phyloP scores from a whole-genome alignment of 2,329 filamentous ascomycete genomes.

The Metarhizium album region DNA sequence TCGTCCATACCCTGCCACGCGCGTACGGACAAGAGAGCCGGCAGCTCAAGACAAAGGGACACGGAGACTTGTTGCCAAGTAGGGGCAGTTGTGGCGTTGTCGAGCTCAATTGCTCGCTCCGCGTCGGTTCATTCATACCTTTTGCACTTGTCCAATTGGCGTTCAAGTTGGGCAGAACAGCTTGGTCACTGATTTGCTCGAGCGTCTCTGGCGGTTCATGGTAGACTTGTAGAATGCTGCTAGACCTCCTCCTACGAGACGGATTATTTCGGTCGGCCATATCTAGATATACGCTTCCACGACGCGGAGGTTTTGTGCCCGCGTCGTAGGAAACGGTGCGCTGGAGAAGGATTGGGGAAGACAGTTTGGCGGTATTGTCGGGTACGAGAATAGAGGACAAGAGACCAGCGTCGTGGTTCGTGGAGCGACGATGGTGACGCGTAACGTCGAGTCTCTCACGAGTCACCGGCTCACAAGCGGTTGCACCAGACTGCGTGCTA shows the following conservation, averaged over 20 bases:
- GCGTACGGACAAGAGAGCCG: background rate
- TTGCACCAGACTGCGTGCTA: background rate
- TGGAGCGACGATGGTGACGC: constrained; percentile 5
- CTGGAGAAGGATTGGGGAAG: constrained; percentile 76
- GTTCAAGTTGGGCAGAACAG: constrained; percentile 87
- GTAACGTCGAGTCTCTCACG: constrained; percentile 2
- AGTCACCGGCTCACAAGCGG: background rate
- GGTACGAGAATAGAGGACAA: constrained; percentile 10
- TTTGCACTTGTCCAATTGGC: constrained; percentile 99
- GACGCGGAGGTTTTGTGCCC: constrained; percentile 58
- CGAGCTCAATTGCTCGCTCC: background rate
- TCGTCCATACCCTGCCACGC: background rate
- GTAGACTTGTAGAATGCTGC: constrained; percentile 85
- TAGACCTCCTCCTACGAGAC: constrained; percentile 83
- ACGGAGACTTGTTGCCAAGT: background rate
- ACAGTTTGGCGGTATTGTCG: constrained; percentile 85
- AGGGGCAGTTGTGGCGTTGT: constrained; percentile 3
- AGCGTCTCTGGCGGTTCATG: constrained; percentile 93
- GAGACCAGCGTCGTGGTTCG: constrained; percentile 3
- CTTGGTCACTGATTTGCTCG: constrained; percentile 96
- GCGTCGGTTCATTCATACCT: constrained; percentile 45
- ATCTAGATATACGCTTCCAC: constrained; percentile 48
- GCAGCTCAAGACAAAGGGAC: background rate
- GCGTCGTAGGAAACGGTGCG: constrained; percentile 87
- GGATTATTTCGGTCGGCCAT: constrained; percentile 52